Conservation (phyloP, 108 stramenopile genomes). For the Pseudonitzschia multistriata region DNA sequence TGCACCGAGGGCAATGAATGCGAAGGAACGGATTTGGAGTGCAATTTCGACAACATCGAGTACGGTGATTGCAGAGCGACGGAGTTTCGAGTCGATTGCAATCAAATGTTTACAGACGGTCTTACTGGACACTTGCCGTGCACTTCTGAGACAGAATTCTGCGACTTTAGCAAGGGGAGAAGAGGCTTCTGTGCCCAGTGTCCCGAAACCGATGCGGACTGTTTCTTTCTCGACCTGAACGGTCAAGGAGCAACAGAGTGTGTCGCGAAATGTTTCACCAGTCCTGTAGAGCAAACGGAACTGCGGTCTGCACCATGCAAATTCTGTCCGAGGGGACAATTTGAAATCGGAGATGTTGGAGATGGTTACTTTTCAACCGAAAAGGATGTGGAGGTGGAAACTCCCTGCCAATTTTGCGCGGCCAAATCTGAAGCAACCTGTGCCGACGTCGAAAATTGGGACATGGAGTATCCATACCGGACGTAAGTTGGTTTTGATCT, state of each 20-base stretch:
- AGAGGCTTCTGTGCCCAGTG: neutral
- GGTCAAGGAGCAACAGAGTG: constrained; percentile 3
- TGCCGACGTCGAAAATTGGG: neutral
- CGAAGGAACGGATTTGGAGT: neutral
- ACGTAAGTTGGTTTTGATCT: neutral
- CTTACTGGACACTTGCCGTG: neutral
- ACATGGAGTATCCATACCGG: constrained; percentile 6
- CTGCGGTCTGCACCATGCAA: neutral
- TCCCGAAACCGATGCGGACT: neutral
- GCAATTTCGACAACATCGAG: neutral
- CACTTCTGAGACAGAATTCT: neutral
- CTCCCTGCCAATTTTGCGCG: constrained; percentile 9
- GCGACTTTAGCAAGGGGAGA: neutral
- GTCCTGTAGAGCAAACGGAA: too few species aligned
- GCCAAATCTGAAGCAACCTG: neutral
- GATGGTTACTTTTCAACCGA: constrained; percentile 3
- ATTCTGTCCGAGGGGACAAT: neutral
- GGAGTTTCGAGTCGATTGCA: neutral
- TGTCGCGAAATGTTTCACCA: too few species aligned
- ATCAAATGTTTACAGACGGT: neutral
- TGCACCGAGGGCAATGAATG: neutral
- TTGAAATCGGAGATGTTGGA: neutral
- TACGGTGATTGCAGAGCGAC: neutral
- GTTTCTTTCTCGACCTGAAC: constrained; percentile 1
- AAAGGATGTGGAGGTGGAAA: neutral